These are phyloP conservation scores for Trametes villosa DNA, from an alignment of 768 basidiomycete genomes.

Conservation along the genomic window DNA sequence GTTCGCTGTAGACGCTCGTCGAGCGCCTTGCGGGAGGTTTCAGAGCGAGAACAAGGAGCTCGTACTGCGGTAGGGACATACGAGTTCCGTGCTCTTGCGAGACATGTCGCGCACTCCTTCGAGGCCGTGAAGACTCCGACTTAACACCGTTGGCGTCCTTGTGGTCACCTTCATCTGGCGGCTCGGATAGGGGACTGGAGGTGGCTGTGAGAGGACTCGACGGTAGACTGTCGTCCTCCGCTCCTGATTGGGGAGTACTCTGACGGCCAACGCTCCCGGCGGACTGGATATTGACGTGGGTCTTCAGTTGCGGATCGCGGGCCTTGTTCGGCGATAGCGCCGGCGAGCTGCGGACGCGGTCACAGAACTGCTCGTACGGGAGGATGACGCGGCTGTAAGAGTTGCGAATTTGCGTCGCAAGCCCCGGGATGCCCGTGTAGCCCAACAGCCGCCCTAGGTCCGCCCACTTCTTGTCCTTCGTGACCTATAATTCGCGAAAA, in stretches of 20 bases:
- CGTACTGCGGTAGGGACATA: conserved; percentile 19
- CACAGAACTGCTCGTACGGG: conserved; percentile 93
- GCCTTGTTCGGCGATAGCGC: conserved; percentile 45
- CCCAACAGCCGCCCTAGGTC: conserved; percentile 83
- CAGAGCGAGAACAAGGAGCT: conserved; percentile 2
- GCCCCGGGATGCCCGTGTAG: conserved; percentile 79
- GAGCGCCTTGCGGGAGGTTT: conserved; percentile 8
- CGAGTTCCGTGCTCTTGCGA: conserved; percentile 51
- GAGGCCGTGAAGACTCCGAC: conserved; percentile 40
- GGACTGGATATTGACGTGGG: conserved; percentile 53
- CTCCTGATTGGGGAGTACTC: conserved; percentile 20
- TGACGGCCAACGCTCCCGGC: conserved; percentile 43
- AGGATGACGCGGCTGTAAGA: conserved; percentile 91
- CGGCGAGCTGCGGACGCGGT: conserved; percentile 71
- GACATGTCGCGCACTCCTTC: conserved; percentile 55
- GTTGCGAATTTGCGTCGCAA: conserved; percentile 86
- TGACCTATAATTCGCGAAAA: conserved; percentile 57
- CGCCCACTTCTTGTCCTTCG: conserved; percentile 84
- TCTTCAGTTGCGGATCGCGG: conserved; percentile 57
- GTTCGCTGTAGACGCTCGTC: conserved; percentile 16
- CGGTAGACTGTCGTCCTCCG: conserved; percentile 60
- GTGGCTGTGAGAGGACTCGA: conserved; percentile 77
- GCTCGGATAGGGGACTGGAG: conserved; percentile 80
- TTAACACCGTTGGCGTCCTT: conserved; percentile 56
- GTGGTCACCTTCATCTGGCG: conserved; percentile 74